These are phyloP conservation scores for Dothideomycetidae sp. DNA, from an alignment of 2,329 filamentous ascomycete species.

Conservation along the genomic window DNA sequence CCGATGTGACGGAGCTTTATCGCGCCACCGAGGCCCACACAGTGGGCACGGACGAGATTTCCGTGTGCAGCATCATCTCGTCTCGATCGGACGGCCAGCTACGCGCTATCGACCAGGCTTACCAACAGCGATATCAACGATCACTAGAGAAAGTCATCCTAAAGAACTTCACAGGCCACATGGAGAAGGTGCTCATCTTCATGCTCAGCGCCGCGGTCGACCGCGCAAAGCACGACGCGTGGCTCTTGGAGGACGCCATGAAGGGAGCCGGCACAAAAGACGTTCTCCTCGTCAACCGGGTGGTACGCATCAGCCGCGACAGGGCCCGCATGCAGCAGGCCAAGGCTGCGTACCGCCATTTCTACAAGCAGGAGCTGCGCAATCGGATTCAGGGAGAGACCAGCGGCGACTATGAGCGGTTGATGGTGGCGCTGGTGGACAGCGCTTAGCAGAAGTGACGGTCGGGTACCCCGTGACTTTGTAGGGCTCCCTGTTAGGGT, in stretches of 20 bases:
- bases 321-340: slow-evolving; percentile 58
- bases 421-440: slow-evolving; percentile 49
- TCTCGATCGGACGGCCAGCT: slow-evolving; percentile 69
- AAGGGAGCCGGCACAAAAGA: slow-evolving; percentile 79
- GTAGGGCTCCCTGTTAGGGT: too few relatives aligned
- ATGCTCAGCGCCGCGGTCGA: slow-evolving; percentile 67
- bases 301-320: slow-evolving; percentile 77
- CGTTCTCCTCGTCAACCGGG: slow-evolving; percentile 57
- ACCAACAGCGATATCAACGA: slow-evolving; percentile 56
- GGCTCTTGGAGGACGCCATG: slow-evolving; percentile 76
- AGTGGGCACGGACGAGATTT: slow-evolving; percentile 56
- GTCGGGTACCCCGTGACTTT: not conserved
- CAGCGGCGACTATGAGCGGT: slow-evolving; percentile 63
- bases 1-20: slow-evolving; percentile 64
- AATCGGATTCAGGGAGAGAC: slow-evolving; percentile 67
- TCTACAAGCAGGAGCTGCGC: slow-evolving; percentile 53
- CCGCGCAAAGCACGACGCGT: slow-evolving; percentile 70
- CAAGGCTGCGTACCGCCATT: slow-evolving; percentile 60
- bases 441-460: slow-evolving; percentile 8
- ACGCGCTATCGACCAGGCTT: slow-evolving; percentile 62
- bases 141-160: slow-evolving; percentile 60
- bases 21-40: slow-evolving; percentile 59
- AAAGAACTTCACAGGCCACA: slow-evolving; percentile 80
- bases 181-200: slow-evolving; percentile 69
- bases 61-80: slow-evolving; percentile 65